Evolutionary conservation across 2,329 filamentous ascomycete species (phyloP).

Genomic region (Trichothecium roseum): DNA sequence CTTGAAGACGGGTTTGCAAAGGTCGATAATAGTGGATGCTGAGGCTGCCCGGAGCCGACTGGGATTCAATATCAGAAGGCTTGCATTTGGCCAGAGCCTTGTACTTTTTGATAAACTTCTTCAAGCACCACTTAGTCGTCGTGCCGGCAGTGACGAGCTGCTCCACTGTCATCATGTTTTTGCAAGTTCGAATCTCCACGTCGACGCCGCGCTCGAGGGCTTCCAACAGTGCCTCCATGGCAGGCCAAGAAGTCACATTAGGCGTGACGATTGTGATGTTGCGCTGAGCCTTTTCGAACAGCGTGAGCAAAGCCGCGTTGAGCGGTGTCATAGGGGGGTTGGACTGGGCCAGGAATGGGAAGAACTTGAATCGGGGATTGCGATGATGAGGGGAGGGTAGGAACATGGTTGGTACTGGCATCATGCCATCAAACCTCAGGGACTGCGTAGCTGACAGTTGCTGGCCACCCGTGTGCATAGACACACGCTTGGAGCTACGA

Average conservation of each 20-base stretch:
- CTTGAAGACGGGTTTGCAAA: conserved; percentile 16
- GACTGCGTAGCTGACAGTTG: conserved; percentile 16
- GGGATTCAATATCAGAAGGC: conserved; percentile 29
- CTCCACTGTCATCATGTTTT: conserved; percentile 65
- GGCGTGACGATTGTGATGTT: conserved; percentile 65
- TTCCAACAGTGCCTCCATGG: conserved; percentile 48
- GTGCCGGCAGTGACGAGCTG: conserved; percentile 73
- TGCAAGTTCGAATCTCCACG: conserved; percentile 57
- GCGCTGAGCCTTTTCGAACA: conserved; percentile 46
- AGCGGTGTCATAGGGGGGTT: conserved; percentile 53
- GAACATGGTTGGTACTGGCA: conserved; percentile 44
- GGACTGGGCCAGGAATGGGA: conserved; percentile 41
- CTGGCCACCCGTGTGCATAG: conserved; percentile 4
- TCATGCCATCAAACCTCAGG: conserved; percentile 11
- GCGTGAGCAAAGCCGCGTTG: conserved; percentile 51
- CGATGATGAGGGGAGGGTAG: conserved; percentile 65
- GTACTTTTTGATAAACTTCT: conserved; percentile 47
- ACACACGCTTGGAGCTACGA: conserved; percentile 3
- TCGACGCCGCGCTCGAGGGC: conserved; percentile 57
- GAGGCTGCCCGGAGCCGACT: conserved; percentile 34
- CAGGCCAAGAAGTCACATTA: conserved; percentile 60
- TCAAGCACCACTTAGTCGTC: conserved; percentile 56
- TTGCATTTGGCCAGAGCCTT: conserved; percentile 14
- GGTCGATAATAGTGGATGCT: conserved; percentile 48
- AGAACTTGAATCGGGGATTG: conserved; percentile 52